Base-by-base conservation (phyloP, 768 basidiomycete species). In the Nidularia pulvinata region DNA sequence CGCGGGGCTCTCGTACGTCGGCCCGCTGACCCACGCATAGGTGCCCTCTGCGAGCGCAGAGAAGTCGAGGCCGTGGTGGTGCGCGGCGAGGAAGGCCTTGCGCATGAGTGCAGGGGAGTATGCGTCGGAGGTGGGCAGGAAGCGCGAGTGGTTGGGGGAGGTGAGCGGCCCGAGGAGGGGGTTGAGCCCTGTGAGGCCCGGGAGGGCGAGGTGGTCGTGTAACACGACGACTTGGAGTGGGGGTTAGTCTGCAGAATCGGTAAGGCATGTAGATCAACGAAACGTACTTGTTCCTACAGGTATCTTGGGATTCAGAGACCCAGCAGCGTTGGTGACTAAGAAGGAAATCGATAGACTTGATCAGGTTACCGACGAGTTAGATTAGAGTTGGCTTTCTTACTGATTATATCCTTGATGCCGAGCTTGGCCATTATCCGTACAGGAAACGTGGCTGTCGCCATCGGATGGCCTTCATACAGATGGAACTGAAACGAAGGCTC, bases 1-100 rank as follows among this genome's bases (percentile, higher is more conserved):
- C 0, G 91, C 93, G 2, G 89, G 85, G 0, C 90, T 91, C 70
- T 95, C 93, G 64, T 95, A 95, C 6, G 91, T 90, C 11, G 94
- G 93, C 0, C 94, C 93, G 33, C 85, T 81, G 46, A 95, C 93
- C 90, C 91, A 95, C 1, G 92, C 92, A 59, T 95, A 95, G 2
- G 81, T 84, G 0, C 94, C 93, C 65, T 95, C 93, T 2, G 81
- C 83, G 10, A 95, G 73, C 2, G 85, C 85, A 30, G 74, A 71
- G 3, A 71, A 68, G 4, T 70, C 67, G 6, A 93, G 66, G 1
- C 73, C 67, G 35, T 95, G 80, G 22, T 80, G 65, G 59, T 88
- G 78, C 0, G 91, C 83, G 0, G 92, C 86, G 16, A 83, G 77
- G 70, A 93, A 95, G 0, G 82, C 81, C 10, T 86, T 71, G 3